Evolutionary conservation across 2,329 filamentous ascomycete genomes (phyloP).

Genomic region (Fusarium decemcellulare): DNA sequence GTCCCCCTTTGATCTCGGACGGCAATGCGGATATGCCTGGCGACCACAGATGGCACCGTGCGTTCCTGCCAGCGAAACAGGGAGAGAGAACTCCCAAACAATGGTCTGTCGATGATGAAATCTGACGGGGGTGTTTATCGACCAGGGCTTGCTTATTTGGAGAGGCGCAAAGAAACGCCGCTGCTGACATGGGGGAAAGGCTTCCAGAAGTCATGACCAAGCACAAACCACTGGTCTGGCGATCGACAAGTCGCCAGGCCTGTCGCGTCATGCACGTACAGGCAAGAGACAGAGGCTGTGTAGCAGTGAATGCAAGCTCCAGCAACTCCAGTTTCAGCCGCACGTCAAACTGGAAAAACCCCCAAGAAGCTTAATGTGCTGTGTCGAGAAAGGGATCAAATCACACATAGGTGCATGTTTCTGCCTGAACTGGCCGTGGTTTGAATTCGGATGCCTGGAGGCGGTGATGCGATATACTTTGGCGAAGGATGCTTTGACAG

Average conservation of each 20-base stretch:
- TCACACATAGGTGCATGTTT: constrained; percentile 3
- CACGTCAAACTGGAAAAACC: constrained; percentile 46
- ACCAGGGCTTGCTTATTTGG: not conserved
- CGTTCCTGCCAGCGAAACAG: not conserved
- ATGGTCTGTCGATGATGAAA: constrained; percentile 22
- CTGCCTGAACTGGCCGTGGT: constrained; percentile 22
- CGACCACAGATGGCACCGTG: constrained; percentile 15
- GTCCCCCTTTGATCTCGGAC: constrained; percentile 4
- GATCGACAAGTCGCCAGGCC: constrained; percentile 23
- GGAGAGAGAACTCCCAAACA: constrained; percentile 3
- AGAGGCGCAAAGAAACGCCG: constrained; percentile 4
- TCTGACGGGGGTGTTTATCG: not conserved
- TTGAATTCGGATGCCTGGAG: constrained; percentile 20
- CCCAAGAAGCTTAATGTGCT: constrained; percentile 16
- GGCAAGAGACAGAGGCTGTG: constrained; percentile 34
- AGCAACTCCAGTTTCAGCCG: constrained; percentile 43
- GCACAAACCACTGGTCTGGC: constrained; percentile 9
- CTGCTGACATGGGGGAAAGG: constrained; percentile 12
- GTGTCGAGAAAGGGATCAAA: not conserved
- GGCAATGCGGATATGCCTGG: constrained; percentile 11
- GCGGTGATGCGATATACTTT: not conserved
- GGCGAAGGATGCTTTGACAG: constrained; percentile 14
- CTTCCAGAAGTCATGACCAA: constrained; percentile 31
- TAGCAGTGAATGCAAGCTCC: constrained; percentile 16
- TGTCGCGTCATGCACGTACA: constrained; percentile 26